Base-by-base conservation (phyloP, 371 early-diverging fungal species). In the Phascolomyces articulosus region DNA sequence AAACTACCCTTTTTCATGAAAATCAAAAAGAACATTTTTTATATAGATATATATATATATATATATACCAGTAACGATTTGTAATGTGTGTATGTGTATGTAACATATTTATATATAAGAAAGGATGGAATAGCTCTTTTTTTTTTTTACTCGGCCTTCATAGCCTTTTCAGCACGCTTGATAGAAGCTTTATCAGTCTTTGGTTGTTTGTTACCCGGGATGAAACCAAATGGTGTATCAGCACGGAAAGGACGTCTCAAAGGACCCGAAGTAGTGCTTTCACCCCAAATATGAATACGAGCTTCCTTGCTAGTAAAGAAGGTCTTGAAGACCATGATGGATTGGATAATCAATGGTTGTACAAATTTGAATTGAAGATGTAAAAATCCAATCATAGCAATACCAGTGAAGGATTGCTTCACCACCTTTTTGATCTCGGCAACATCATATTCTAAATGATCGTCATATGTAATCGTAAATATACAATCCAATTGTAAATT, bases 301-400 rank as follows among this genome's bases (percentile, higher is more conserved):
- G 93, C 88, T 38, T 91, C 76, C 72, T 86, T 91, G 70, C 81
- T 76, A 27, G 57, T 63, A 24, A 63, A 75, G 51, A 61, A 70
- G 13, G 62, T 65, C 48, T 70, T 72, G 66, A 60, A 68, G 7
- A 56, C 67, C 31, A 68, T 20, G 40, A 54, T 63, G 28, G 56
- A 68, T 63, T 51, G 74, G 64, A 72, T 67, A 47, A 61, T 69
- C 77, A 63, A 70, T 6, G 97, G 97, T 64, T 95, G 93, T 58
- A 93, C 82, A 68, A 92, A 95, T 23, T 92, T 91, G 71, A 87
- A 94, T 72, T 93, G 88, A 72, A 90, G 85, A 77, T 96, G 92
- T 73, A 96, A 80, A 55, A 91, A 85, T 15, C 79, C 74, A 64
- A 95, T 84, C 51, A 95, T 75, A 18, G 74, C 85, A 47, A 90